Evolutionary conservation across 2,329 filamentous ascomycete species (phyloP).

Genomic region (Alternaria gaisen): DNA sequence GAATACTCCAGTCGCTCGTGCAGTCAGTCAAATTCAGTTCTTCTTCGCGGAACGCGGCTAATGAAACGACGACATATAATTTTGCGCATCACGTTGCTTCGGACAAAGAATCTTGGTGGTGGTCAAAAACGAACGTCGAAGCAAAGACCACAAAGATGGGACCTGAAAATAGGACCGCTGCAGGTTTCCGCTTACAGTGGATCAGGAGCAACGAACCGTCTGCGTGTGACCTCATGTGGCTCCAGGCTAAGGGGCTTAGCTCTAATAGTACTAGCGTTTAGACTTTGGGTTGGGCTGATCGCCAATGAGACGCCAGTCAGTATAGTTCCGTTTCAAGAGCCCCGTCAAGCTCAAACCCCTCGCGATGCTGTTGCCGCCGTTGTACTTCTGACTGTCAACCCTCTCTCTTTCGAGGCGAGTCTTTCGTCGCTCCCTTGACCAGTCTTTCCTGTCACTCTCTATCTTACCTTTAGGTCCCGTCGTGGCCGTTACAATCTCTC

Average conservation of each 20-base stretch:
- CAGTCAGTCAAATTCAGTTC: neutral
- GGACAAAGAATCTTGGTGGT: neutral
- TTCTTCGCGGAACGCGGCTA: neutral
- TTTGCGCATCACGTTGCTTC: neutral
- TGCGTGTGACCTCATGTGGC: constrained; percentile 14
- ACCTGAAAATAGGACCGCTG: neutral
- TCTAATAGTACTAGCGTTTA: constrained; percentile 16
- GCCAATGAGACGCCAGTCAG: constrained; percentile 24
- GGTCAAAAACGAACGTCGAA: neutral
- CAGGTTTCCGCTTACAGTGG: constrained; percentile 4
- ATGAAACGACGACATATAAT: neutral
- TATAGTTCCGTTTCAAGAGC: constrained; percentile 28
- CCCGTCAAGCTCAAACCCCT: constrained; percentile 26
- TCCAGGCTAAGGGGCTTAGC: constrained; percentile 22
- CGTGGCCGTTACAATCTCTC: constrained; percentile 45
- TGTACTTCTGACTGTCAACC: constrained; percentile 18
- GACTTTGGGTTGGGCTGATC: constrained; percentile 7
- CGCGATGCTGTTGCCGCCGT: constrained; percentile 24
- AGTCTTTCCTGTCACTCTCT: constrained; percentile 47
- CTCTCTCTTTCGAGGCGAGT: constrained; percentile 40
- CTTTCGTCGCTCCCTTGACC: constrained; percentile 40
- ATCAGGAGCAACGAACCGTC: constrained; percentile 8
- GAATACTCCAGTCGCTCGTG: neutral
- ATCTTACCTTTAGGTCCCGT: constrained; percentile 33
- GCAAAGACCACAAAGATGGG: neutral